phyloP scores from a whole-genome alignment of 106 monocot species.

The Phalaenopsis equestris region DNA sequence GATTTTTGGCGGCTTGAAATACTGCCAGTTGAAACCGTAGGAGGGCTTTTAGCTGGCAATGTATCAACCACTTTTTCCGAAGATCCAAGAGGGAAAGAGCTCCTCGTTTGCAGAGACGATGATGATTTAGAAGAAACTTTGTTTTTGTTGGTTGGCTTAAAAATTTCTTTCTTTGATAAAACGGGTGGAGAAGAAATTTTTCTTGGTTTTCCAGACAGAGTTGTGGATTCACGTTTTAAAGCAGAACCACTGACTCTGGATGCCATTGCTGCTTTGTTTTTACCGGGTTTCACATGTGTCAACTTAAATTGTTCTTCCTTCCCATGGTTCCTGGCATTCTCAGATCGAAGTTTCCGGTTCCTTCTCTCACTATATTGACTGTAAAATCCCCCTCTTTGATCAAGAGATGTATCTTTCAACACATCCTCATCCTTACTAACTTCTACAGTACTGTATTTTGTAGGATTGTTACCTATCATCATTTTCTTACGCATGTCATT shows the following conservation, averaged over 20 bases:
- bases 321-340: slow-evolving; percentile 33
- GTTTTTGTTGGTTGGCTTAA: slow-evolving; percentile 40
- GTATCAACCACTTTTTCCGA: slow-evolving; percentile 21
- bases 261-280: slow-evolving; percentile 32
- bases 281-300: slow-evolving; percentile 28
- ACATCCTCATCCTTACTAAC: slow-evolving; percentile 8
- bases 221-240: slow-evolving; percentile 30
- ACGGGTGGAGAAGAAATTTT: slow-evolving; percentile 80
- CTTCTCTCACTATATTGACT: slow-evolving; percentile 53
- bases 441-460: slow-evolving; percentile 16
- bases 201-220: slow-evolving; percentile 38
- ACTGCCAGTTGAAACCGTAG: slow-evolving; percentile 17
- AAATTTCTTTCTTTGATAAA: slow-evolving; percentile 43
- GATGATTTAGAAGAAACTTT: slow-evolving; percentile 43
- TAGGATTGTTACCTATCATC: slow-evolving; percentile 55
- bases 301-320: slow-evolving; percentile 34
- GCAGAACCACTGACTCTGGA: slow-evolving; percentile 20
- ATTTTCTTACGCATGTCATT: slow-evolving; percentile 74
- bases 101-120: slow-evolving; percentile 26
- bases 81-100: slow-evolving; percentile 24
- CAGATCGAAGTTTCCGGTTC: slow-evolving; percentile 45
- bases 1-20: slow-evolving; percentile 28
- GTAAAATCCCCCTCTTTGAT: slow-evolving; percentile 37
- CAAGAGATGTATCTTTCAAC: slow-evolving; percentile 15
- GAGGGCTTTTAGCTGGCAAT: slow-evolving; percentile 31